Conservation (phyloP, 805 yeast species). For the Candida silvatica region DNA sequence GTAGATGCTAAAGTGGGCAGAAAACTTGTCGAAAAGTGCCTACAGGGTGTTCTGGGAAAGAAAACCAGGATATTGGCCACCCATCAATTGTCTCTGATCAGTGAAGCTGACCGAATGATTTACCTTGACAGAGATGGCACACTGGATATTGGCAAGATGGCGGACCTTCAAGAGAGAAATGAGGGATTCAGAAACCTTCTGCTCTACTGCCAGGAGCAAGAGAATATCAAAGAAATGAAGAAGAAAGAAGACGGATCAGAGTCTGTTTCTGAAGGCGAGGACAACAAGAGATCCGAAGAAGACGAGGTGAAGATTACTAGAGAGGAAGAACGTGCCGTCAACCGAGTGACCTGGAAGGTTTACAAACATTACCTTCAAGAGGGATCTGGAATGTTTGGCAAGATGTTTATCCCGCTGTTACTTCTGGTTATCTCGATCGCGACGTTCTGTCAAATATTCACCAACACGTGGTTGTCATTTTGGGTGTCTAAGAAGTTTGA, state of each 20-base stretch:
- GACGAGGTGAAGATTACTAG: conserved; percentile 31
- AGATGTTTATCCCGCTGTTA: conserved; percentile 22
- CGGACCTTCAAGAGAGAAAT: conserved; percentile 37
- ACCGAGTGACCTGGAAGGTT: conserved; percentile 39
- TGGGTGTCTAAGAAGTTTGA: conserved; percentile 60
- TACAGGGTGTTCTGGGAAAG: conserved; percentile 44
- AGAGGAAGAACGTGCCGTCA: conserved; percentile 53
- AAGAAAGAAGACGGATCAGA: conserved; percentile 13
- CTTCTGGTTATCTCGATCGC: conserved; percentile 20
- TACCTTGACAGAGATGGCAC: conserved; percentile 60
- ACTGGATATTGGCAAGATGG: conserved; percentile 51
- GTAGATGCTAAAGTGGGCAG: conserved; percentile 67
- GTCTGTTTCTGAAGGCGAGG: conserved; percentile 8
- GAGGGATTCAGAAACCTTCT: conserved; percentile 29
- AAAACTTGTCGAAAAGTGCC: conserved; percentile 49
- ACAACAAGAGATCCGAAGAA: conserved; percentile 11
- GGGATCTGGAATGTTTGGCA: conserved; percentile 44
- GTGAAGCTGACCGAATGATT: conserved; percentile 59
- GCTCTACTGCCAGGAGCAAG: conserved; percentile 28
- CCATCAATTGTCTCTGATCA: conserved; percentile 69
- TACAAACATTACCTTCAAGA: conserved; percentile 41
- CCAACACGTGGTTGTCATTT: conserved; percentile 76
- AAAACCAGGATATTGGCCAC: conserved; percentile 76
- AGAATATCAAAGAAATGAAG: conserved; percentile 17
- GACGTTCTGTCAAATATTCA: conserved; percentile 46